Percentiles rank a stretch among this genome's conserved stretches.
phyloP scores from a whole-genome alignment of 352 stramenopile species.

The Chrysophaeum taylorii region DNA sequence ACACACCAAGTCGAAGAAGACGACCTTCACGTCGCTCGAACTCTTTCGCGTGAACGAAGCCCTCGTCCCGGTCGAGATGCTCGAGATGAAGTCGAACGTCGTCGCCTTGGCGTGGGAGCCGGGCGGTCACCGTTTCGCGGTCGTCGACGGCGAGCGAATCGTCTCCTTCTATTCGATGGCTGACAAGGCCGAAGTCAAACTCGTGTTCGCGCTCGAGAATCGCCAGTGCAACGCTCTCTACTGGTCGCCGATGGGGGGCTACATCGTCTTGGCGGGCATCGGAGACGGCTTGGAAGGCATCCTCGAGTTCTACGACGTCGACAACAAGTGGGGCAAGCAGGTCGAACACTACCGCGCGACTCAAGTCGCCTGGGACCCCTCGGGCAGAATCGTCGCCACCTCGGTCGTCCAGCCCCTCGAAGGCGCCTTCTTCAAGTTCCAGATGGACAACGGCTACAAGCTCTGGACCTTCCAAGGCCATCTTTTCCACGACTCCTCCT shows the following conservation, averaged over 20 bases:
- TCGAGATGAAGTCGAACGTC: constrained; percentile 85
- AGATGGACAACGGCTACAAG: constrained; percentile 98
- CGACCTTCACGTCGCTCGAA: constrained; percentile 96
- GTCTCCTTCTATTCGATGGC: constrained; percentile 93
- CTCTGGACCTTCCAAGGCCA: constrained; percentile 95
- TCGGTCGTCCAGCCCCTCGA: constrained; percentile 88
- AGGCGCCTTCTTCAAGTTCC: constrained; percentile 82
- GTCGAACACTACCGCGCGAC: constrained; percentile 96
- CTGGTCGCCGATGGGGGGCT: constrained; percentile 85
- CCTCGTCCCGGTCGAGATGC: constrained; percentile 92
- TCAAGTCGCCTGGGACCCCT: constrained; percentile 93
- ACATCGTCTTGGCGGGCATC: constrained; percentile 84
- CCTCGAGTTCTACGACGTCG: constrained; percentile 94
- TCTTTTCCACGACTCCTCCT: constrained; percentile 75
- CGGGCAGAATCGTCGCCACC: constrained; percentile 82
- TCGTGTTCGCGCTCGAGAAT: constrained; percentile 80
- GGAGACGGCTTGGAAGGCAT: constrained; percentile 81
- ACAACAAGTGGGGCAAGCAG: constrained; percentile 80
- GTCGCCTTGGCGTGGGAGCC: constrained; percentile 93
- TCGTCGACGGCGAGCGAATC: constrained; percentile 85
- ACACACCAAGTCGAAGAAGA: constrained; percentile 87
- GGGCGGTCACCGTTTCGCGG: constrained; percentile 83
- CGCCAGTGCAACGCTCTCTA: constrained; percentile 89
- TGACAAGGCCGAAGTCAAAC: constrained; percentile 40
- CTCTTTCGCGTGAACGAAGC: constrained; percentile 87